Conservation (phyloP, 495 filamentous ascomycete genomes). For the Cercophora newfieldiana region DNA sequence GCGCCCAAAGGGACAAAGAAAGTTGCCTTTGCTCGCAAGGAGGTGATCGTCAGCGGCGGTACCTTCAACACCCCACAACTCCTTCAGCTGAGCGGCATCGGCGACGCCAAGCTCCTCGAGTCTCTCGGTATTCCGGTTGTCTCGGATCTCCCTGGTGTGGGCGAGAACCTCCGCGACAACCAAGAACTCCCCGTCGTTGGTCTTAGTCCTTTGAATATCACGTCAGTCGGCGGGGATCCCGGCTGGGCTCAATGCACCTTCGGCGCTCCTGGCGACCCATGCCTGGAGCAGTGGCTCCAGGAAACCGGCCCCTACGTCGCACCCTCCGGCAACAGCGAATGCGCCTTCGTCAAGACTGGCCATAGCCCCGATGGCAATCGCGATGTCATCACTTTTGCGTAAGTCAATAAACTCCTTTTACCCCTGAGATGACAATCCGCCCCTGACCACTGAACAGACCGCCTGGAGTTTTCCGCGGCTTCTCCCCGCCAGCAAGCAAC, state of each 20-base stretch:
- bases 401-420: not conserved
- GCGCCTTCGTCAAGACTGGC: conserved; percentile 13
- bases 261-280: conserved; percentile 24
- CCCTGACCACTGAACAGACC: not conserved
- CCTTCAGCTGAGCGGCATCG: conserved; percentile 55
- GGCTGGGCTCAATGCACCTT: conserved; percentile 21
- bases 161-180: conserved; percentile 57
- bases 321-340: conserved; percentile 19
- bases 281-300: conserved; percentile 11
- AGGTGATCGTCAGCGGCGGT: conserved; percentile 54
- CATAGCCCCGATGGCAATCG: conserved; percentile 2
- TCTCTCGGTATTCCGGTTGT: conserved; percentile 47
- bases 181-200: conserved; percentile 36
- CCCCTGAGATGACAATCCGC: not conserved
- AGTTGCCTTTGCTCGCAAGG: conserved; percentile 26
- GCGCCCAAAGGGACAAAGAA: conserved; percentile 25
- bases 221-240: conserved; percentile 17
- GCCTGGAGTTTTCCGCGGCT: conserved; percentile 17
- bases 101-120: conserved; percentile 46
- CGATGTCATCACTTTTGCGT: conserved; percentile 9
- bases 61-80: conserved; percentile 58
- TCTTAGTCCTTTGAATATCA: conserved; percentile 23
- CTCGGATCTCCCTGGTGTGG: conserved; percentile 52
- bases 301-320: not conserved
- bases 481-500: conserved; percentile 8